Conservation (phyloP, 257 asterid species). For the Solanum phureja region DNA sequence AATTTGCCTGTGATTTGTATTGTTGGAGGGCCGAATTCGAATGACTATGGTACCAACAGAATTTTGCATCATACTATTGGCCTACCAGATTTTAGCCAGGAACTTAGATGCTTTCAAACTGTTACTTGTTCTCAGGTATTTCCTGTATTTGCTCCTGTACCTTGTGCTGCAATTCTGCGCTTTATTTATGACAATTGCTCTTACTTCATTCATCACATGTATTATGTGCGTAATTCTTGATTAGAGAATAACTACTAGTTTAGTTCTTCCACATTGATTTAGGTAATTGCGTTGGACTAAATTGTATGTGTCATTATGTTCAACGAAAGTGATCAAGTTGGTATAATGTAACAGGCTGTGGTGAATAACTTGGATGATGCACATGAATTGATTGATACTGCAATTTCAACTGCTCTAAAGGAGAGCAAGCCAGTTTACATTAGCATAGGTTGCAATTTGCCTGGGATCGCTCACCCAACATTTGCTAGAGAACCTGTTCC, state of each 20-base stretch:
- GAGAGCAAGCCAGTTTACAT: slow-evolving; percentile 25
- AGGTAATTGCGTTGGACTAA: neutral
- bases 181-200: neutral
- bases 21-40: slow-evolving; percentile 75
- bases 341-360: slow-evolving; percentile 14
- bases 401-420: slow-evolving; percentile 26
- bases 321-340: neutral
- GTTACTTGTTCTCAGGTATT: slow-evolving; percentile 60
- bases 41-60: slow-evolving; percentile 51
- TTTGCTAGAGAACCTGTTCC: slow-evolving; percentile 27
- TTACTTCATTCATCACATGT: neutral
- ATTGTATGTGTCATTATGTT: neutral
- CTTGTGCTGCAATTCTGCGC: neutral
- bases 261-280: neutral
- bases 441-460: slow-evolving; percentile 22
- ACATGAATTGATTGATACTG: slow-evolving; percentile 27
- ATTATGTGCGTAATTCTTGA: neutral
- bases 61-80: slow-evolving; percentile 42
- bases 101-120: slow-evolving; percentile 59
- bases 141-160: neutral
- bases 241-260: neutral
- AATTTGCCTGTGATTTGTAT: slow-evolving; percentile 69
- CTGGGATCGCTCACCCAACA: slow-evolving; percentile 18
- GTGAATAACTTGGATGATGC: slow-evolving; percentile 11
- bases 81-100: slow-evolving; percentile 69